phyloP scores from a whole-genome alignment of 257 asterid genomes.

The Misopates orontium region DNA sequence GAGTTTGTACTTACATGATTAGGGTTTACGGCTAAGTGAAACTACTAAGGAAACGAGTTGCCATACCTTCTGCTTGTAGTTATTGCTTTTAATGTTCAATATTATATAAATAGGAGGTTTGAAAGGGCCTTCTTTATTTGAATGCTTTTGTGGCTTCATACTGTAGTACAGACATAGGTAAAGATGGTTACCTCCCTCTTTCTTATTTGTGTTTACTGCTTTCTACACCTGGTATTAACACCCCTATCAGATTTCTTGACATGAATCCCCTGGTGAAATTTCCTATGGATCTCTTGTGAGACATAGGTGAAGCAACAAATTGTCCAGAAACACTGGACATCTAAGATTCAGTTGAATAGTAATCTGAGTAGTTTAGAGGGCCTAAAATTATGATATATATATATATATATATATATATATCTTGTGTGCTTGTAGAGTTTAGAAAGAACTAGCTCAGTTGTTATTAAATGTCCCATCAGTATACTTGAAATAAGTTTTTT shows the following conservation, averaged over 20 bases:
- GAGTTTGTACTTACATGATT: background rate
- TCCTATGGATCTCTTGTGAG: background rate
- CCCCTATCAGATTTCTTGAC: background rate
- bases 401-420: conserved; percentile 11
- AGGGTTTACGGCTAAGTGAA: background rate
- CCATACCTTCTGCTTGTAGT: background rate
- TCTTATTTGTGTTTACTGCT: conserved; percentile 1
- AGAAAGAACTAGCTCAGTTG: background rate
- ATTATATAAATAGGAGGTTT: background rate
- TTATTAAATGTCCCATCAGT: background rate
- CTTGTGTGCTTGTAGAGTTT: conserved; percentile 7
- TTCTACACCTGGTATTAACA: background rate
- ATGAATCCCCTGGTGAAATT: background rate
- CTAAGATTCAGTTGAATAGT: conserved; percentile 16
- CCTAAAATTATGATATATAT: background rate
- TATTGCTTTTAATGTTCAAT: background rate
- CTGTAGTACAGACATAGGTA: background rate
- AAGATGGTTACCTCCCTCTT: conserved; percentile 2
- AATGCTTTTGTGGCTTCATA: background rate
- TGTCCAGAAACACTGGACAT: background rate
- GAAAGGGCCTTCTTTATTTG: background rate
- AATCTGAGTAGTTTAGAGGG: background rate
- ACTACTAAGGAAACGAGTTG: background rate
- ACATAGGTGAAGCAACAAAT: conserved; percentile 8
- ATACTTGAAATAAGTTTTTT: conserved; percentile 17